Evolutionary conservation across 345 rosid genomes (phyloP).

Genomic region (Boechera divaricarpa): DNA sequence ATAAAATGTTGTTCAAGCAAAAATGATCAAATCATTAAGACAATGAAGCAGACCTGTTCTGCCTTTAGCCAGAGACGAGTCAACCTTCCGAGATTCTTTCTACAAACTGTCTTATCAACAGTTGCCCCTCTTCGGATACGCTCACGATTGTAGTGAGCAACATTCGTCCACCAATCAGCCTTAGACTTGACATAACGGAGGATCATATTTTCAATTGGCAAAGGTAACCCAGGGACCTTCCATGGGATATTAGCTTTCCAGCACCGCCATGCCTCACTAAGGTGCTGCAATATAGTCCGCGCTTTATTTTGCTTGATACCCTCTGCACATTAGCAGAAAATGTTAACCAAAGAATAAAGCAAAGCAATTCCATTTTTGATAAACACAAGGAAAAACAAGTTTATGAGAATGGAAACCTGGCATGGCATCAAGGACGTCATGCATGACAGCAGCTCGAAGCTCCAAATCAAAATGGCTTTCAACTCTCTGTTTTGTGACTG

Average conservation of each 20-base stretch:
- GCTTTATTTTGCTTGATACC: slow-evolving; percentile 99
- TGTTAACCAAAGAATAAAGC: slow-evolving; percentile 16
- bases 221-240: slow-evolving; percentile 99
- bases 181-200: slow-evolving; percentile 97
- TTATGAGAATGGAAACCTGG: slow-evolving; percentile 65
- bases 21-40: background rate
- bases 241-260: slow-evolving; percentile 99
- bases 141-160: slow-evolving; percentile 97
- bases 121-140: slow-evolving; percentile 99
- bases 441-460: slow-evolving; percentile 99
- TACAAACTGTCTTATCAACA: slow-evolving; percentile 96
- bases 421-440: slow-evolving; percentile 99
- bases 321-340: slow-evolving; percentile 62
- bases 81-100: slow-evolving; percentile 95
- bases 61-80: slow-evolving; percentile 99
- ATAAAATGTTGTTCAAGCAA: background rate
- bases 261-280: slow-evolving; percentile 99
- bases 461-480: slow-evolving; percentile 98
- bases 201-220: slow-evolving; percentile 98
- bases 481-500: slow-evolving; percentile 98
- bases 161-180: slow-evolving; percentile 99
- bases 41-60: slow-evolving; percentile 70
- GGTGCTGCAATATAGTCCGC: slow-evolving; percentile 97
- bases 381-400: background rate
- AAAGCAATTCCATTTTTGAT: background rate